These are phyloP conservation scores for Cubamyces lactineus DNA, from an alignment of 768 basidiomycete species.

Conservation along the genomic window DNA sequence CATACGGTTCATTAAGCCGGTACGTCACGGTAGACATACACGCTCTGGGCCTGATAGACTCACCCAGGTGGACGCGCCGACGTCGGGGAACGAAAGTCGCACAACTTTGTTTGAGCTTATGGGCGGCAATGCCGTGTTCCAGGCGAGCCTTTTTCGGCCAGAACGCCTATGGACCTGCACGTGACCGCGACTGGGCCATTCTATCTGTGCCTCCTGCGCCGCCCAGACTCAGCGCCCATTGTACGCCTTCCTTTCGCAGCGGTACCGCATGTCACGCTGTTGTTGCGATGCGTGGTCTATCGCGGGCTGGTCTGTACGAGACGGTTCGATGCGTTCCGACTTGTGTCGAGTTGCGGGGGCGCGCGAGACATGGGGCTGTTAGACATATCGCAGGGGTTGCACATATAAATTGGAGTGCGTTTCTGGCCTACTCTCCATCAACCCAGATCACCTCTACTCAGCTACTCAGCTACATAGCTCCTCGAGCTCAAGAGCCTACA, in stretches of 20 bases:
- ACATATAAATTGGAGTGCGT: conserved; percentile 19
- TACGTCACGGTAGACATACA: conserved; percentile 1
- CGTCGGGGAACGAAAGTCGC: conserved; percentile 1
- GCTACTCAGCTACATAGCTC: conserved; percentile 2
- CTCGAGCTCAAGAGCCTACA: conserved; percentile 1
- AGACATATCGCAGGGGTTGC: not conserved
- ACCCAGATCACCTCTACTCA: conserved; percentile 22
- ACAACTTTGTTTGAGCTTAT: conserved; percentile 21
- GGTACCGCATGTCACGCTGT: not conserved
- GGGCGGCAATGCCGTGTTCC: conserved; percentile 20
- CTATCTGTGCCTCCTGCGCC: conserved; percentile 9
- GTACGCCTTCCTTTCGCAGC: conserved; percentile 7
- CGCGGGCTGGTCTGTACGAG: conserved; percentile 22
- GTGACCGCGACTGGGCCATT: conserved; percentile 26
- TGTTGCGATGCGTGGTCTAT: conserved; percentile 13
- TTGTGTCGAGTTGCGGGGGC: conserved; percentile 12
- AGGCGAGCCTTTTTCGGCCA: conserved; percentile 24
- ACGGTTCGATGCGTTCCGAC: conserved; percentile 26
- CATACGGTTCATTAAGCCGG: conserved; percentile 4
- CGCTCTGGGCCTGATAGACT: not conserved
- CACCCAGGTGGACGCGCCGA: not conserved
- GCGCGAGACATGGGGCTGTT: not conserved
- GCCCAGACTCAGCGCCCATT: conserved; percentile 12
- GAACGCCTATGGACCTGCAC: conserved; percentile 24
- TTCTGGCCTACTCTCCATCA: conserved; percentile 24